These are phyloP conservation scores for Botrytis deweyae DNA, from an alignment of 2,329 filamentous ascomycete species.

Conservation along the genomic window DNA sequence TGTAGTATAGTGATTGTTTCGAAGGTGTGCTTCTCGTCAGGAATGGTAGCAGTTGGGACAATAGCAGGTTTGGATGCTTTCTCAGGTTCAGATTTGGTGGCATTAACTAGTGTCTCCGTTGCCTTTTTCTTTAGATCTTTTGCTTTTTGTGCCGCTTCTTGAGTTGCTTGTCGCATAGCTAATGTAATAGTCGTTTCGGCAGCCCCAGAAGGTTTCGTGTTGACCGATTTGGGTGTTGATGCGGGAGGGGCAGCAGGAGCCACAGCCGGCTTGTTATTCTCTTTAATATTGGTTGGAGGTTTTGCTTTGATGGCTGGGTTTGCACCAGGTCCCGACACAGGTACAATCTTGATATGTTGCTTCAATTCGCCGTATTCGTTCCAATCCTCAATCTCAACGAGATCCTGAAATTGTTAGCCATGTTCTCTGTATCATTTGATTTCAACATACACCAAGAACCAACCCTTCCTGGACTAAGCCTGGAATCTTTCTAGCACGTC, in stretches of 20 bases:
- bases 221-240: constrained; percentile 23
- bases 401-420: constrained; percentile 59
- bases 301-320: constrained; percentile 28
- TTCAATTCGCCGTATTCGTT: constrained; percentile 97
- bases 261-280: constrained; percentile 38
- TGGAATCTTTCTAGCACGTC: constrained; percentile 74
- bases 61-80: constrained; percentile 22
- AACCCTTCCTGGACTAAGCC: constrained; percentile 83
- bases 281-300: constrained; percentile 36
- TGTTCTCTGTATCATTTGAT: background rate
- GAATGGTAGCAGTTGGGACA: constrained; percentile 24
- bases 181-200: constrained; percentile 40
- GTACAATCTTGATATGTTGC: constrained; percentile 56
- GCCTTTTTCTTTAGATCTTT: constrained; percentile 54
- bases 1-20: constrained; percentile 31
- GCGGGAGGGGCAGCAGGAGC: constrained; percentile 31
- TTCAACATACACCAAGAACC: constrained; percentile 73
- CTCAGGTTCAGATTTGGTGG: constrained; percentile 29
- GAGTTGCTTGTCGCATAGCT: constrained; percentile 55
- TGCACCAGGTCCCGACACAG: constrained; percentile 26
- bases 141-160: constrained; percentile 65
- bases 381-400: constrained; percentile 96
- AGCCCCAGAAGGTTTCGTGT: constrained; percentile 26
- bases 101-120: constrained; percentile 25
- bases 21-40: constrained; percentile 21